Base-by-base conservation (phyloP, 192 early-diverging fungal species). In the Dissophora globulifera region DNA sequence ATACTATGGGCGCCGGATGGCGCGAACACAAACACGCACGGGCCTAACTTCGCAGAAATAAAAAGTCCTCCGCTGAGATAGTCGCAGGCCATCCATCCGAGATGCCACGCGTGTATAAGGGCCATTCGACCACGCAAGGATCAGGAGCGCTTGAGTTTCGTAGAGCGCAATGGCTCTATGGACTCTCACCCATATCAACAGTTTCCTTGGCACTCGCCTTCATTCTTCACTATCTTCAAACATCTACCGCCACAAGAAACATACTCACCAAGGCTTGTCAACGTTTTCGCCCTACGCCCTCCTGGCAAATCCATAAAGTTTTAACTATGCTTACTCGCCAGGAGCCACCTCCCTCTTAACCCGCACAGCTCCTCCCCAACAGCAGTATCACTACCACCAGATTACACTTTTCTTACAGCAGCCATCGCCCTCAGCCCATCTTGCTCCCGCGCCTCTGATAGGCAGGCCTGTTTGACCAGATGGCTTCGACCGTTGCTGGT, bases 401-500 rank as follows among this genome's bases (percentile, higher is more conserved):
- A 59, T 59, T 41, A 17, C 57, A 0, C 43, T 45, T 16, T 0
- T 26, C 0, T 45, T 30, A 16, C 57, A 45, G 19, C 42, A 45
- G 20, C 86, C 88, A 29, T 79, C 86, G 11, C 68, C 82, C 50
- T 58, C 85, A 17, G 80, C 83, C 8, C 81, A 85, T 13, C 71
- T 79, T 52, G 79, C 71, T 22, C 86, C 86, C n/a, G n/a, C n/a
- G n/a, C n/a, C n/a, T n/a, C 19, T 20, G 61, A 31, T 50, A 62
- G 68, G 89, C 90, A 9, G 89, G 89, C 32, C 54, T 93, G 43
- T 89, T 91, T 69, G 87, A 83, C 35, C 87, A 95, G 78, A 94
- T 95, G 92, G 95, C 93, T 13, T 83, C 93, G 3, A 95, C 95
- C 12, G 95, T 93, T 35, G 95, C 91, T 33, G 93, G 93, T 82